Conservation (phyloP, 106 monocot species). For the Triglochin maritima region DNA sequence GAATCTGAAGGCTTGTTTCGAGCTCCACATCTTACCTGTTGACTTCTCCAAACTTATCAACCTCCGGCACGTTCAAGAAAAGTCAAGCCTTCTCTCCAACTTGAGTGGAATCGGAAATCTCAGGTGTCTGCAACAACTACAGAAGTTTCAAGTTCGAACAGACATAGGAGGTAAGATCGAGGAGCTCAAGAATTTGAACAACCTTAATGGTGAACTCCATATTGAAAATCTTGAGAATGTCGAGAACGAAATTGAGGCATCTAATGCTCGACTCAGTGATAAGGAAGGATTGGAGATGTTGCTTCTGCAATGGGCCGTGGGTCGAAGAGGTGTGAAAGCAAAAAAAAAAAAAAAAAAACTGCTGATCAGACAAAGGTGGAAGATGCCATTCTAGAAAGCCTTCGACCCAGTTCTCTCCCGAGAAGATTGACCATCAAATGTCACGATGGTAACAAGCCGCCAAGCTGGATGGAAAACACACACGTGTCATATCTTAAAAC, state of each 20-base stretch:
- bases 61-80: conserved; percentile 12
- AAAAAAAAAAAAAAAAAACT: not conserved
- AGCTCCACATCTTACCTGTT: conserved; percentile 1
- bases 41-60: conserved; percentile 12
- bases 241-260: not conserved
- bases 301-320: not conserved
- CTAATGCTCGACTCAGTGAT: not conserved
- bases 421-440: not conserved
- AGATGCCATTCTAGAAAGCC: not conserved
- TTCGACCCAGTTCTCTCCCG: not conserved
- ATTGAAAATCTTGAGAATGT: conserved; percentile 13
- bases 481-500: not conserved
- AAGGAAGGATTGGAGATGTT: not conserved
- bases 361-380: not conserved
- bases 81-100: no score
- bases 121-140: conserved; percentile 1
- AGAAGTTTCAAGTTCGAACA: not conserved
- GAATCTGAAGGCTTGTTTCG: conserved; percentile 4
- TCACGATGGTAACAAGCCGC: not conserved
- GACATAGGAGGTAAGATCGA: not conserved
- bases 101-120: conserved; percentile 10
- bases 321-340: not conserved
- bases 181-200: conserved; percentile 6
- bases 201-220: conserved; percentile 3
- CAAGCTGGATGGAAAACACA: not conserved